These are phyloP conservation scores for Neophaeococcomyces mojaviensis DNA, from an alignment of 2,329 filamentous ascomycete species.

Conservation along the genomic window DNA sequence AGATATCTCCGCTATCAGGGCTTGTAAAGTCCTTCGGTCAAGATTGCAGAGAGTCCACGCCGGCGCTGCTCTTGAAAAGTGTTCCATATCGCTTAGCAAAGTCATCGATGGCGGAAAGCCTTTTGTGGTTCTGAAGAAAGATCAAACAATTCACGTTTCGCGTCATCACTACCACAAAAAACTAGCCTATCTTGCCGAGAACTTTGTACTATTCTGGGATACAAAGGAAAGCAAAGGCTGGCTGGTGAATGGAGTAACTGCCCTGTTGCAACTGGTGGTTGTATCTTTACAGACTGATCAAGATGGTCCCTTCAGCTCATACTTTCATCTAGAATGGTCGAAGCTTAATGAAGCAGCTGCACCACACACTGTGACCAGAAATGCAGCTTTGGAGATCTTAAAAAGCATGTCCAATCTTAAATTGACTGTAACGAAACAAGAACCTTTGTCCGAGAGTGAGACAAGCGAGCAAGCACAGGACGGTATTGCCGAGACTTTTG, in stretches of 20 bases:
- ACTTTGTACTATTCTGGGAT: conserved; percentile 25
- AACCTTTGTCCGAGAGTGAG: neutral
- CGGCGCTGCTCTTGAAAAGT: conserved; percentile 21
- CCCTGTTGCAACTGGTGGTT: conserved; percentile 32
- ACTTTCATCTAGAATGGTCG: conserved; percentile 6
- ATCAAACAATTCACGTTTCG: conserved; percentile 22
- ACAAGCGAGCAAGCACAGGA: neutral
- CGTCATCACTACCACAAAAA: conserved; percentile 21
- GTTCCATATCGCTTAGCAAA: conserved; percentile 23
- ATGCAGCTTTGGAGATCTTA: conserved; percentile 14
- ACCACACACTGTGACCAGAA: conserved; percentile 1
- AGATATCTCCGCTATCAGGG: neutral
- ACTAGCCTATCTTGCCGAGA: conserved; percentile 26
- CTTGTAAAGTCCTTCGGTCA: neutral
- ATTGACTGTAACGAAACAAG: conserved; percentile 7
- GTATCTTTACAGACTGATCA: conserved; percentile 22
- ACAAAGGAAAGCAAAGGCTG: conserved; percentile 24
- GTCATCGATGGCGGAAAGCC: conserved; percentile 22
- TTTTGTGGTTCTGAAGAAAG: conserved; percentile 24
- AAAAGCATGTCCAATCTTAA: conserved; percentile 12
- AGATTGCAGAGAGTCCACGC: neutral
- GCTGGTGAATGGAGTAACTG: conserved; percentile 28
- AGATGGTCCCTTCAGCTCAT: conserved; percentile 5
- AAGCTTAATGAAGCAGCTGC: conserved; percentile 10
- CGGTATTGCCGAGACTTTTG: neutral